A percentile compares a stretch with the other conserved stretches of the same genome.
These are phyloP conservation scores for Fagopyrum tataricum DNA, from an alignment of 148 eudicot species.

Conservation along the genomic window DNA sequence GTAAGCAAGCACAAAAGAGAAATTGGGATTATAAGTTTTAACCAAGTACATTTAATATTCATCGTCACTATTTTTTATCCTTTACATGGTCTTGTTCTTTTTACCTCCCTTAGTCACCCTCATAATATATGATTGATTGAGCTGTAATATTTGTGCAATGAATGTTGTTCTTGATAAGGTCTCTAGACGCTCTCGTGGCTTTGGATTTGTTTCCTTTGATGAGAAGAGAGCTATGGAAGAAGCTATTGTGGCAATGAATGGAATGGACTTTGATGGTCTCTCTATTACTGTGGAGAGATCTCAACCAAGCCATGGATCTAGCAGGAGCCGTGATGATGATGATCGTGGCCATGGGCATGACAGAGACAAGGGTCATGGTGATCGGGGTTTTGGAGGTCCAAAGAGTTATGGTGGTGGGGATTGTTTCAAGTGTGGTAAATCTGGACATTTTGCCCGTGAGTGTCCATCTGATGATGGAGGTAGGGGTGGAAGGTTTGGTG, in stretches of 20 bases:
- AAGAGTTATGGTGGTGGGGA: conserved; percentile 67
- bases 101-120: neutral
- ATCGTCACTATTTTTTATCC: neutral
- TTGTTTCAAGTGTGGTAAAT: conserved; percentile 42
- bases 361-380: conserved; percentile 18
- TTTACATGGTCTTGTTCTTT: no score
- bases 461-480: conserved; percentile 82
- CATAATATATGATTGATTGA: neutral
- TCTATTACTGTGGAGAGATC: conserved; percentile 89
- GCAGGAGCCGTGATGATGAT: conserved; percentile 62
- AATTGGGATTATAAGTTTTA: neutral
- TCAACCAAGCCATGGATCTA: conserved; percentile 57
- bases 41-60: neutral
- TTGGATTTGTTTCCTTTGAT: conserved; percentile 93
- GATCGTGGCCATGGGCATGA: conserved; percentile 53
- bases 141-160: neutral
- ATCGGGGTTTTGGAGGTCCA: conserved; percentile 50
- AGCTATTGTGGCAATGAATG: conserved; percentile 88
- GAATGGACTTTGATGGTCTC: conserved; percentile 85
- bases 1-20: neutral
- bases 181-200: conserved; percentile 93
- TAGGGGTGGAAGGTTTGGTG: conserved; percentile 66
- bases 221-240: conserved; percentile 90
- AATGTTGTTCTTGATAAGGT: conserved; percentile 80
- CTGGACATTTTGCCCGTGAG: conserved; percentile 61